Percentiles rank a stretch among this genome's conserved stretches.
Evolutionary conservation across 805 yeast species (phyloP).

Genomic region (Spathaspora girioi): DNA sequence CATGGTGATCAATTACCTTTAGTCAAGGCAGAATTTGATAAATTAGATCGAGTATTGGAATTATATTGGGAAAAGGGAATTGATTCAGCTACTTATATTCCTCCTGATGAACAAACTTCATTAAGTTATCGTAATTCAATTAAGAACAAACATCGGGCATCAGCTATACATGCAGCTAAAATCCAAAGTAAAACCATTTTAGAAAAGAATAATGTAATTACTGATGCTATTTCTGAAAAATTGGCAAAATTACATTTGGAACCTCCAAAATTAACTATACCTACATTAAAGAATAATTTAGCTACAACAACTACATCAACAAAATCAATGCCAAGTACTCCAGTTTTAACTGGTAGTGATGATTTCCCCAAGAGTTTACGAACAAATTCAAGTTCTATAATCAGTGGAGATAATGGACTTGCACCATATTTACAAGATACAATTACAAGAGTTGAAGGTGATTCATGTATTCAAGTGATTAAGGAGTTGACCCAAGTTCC

Average conservation of each 20-base stretch:
- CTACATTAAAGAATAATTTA: constrained; percentile 10
- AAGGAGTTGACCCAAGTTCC: constrained; percentile 77
- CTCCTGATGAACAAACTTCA: constrained; percentile 82
- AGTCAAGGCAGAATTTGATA: constrained; percentile 88
- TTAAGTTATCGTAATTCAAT: constrained; percentile 74
- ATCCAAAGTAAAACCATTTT: constrained; percentile 40
- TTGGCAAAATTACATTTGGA: constrained; percentile 47
- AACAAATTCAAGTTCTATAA: constrained; percentile 12
- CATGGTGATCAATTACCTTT: constrained; percentile 97
- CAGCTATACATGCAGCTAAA: constrained; percentile 69
- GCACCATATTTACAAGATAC: constrained; percentile 57
- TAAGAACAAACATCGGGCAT: constrained; percentile 71
- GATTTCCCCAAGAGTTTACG: constrained; percentile 18
- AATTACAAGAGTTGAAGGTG: constrained; percentile 58
- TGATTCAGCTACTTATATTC: constrained; percentile 86
- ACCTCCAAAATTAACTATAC: constrained; percentile 40
- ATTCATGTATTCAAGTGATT: constrained; percentile 70
- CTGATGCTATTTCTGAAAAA: constrained; percentile 45
- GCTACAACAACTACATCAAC: constrained; percentile 6
- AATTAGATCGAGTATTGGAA: constrained; percentile 62
- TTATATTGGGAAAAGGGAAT: constrained; percentile 90
- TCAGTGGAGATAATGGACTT: constrained; percentile 27
- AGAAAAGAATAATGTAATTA: constrained; percentile 22
- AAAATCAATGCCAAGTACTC: constrained; percentile 25
- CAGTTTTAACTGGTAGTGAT: constrained; percentile 9